phyloP scores from a whole-genome alignment of 2,329 filamentous ascomycete genomes.

The Alternaria dauci region DNA sequence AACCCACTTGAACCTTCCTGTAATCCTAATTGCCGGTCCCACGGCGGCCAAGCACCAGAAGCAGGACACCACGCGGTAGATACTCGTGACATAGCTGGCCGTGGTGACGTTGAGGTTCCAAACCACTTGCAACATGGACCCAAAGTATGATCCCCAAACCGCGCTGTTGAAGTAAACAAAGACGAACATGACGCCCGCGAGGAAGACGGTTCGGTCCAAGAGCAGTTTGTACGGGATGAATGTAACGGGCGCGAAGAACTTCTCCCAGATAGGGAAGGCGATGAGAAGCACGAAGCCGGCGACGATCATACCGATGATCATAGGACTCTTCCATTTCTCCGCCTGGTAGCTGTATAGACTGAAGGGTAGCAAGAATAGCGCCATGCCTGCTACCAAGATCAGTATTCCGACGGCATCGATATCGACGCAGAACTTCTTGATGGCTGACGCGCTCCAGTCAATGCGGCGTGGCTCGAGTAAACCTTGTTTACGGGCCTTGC shows the following conservation, averaged over 20 bases:
- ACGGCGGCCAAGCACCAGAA: constrained; percentile 3
- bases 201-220: constrained; percentile 54
- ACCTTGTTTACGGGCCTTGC: not conserved
- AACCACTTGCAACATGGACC: constrained; percentile 50
- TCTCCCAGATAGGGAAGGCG: not conserved
- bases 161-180: constrained; percentile 32
- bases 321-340: constrained; percentile 41
- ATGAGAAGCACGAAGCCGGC: constrained; percentile 43
- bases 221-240: constrained; percentile 44
- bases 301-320: constrained; percentile 51
- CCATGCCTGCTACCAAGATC: constrained; percentile 61
- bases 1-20: constrained; percentile 30
- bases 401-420: not conserved
- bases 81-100: constrained; percentile 47
- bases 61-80: constrained; percentile 43
- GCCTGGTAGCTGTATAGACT: constrained; percentile 56
- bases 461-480: not conserved
- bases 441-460: not conserved
- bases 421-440: not conserved
- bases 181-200: constrained; percentile 59
- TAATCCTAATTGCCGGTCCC: constrained; percentile 26
- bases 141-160: constrained; percentile 50
- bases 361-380: constrained; percentile 74
- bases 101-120: constrained; percentile 38
- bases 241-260: not conserved